Evolutionary conservation across 2,329 filamentous ascomycete genomes (phyloP), one percentile per base, ranked within the genome.

Genomic region (Phialophora tarda): DNA sequence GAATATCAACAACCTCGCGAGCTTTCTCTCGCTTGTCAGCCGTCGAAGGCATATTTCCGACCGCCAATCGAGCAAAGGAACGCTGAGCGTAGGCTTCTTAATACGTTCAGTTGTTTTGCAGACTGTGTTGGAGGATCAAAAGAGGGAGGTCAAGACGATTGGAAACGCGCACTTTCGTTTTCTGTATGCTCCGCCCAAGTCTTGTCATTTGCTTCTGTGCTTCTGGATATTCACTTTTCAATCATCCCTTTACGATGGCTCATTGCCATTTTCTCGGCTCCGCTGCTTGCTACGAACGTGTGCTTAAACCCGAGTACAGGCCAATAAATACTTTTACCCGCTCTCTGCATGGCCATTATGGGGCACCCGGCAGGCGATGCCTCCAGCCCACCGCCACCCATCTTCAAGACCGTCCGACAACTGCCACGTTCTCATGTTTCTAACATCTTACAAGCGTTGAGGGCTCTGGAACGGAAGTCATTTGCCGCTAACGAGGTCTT

Each of bases 401-500:
- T 47, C 26, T 64, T 69, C 53, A 48, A 59, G 10, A 38, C 61
- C 38, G 28, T 66, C 14, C 67, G 64, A 26, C 34, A 53, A 44
- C n/a, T 69, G 12, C 62, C 61, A 64, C 64, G 64, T 28, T 59
- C 58, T 21, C 23, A 4, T 51, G 21, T 62, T 12, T 38, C 61
- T 24, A n/a, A 53, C 34, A 65, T 71, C 72, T 34, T 68, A 41
- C n/a, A 67, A 23, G 51, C 44, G 24, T 38, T 71, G 32, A 55
- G 41, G 21, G 62, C 50, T 38, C 24, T 71, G 28, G 83, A 85
- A 68, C 82, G 80, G 72, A 84, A 82, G 70, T 78, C 78, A 51
- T 85, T 85, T 67, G 81, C 84, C 1, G 74, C 81, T 44, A 83
- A 79, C 70, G 83, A 86, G 74, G 78, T 77, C n/a, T 81, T 84